Conservation (phyloP, 805 yeast species). For the Metschnikowia dekortorum region DNA sequence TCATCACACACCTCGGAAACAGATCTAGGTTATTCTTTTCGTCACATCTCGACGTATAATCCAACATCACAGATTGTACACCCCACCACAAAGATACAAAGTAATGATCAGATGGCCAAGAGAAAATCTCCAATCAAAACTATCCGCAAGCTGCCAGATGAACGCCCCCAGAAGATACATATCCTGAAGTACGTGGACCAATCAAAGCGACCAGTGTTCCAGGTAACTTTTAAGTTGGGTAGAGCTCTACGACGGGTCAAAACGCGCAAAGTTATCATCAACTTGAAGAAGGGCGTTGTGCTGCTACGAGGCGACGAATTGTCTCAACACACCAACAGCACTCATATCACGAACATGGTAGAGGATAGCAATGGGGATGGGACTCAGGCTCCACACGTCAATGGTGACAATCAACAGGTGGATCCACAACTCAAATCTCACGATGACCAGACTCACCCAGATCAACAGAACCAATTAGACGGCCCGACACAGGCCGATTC, state of each 20-base stretch:
- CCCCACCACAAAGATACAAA: not conserved
- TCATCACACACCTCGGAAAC: not conserved
- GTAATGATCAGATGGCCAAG: slow-evolving; percentile 1
- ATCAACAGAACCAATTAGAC: not conserved
- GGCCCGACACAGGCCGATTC: not conserved
- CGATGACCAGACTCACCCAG: not conserved
- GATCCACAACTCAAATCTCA: not conserved
- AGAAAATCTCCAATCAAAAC: not conserved
- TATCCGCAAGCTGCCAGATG: not conserved
- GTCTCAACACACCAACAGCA: not conserved
- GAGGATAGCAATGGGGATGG: not conserved
- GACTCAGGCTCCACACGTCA: not conserved
- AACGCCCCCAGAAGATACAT: not conserved
- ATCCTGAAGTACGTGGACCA: not conserved
- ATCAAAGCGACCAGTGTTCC: not conserved
- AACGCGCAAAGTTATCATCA: not conserved
- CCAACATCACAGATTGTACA: not conserved
- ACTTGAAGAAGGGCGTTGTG: not conserved
- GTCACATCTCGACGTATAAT: not conserved
- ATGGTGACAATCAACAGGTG: not conserved
- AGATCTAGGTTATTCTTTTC: not conserved
- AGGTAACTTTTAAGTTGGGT: not conserved
- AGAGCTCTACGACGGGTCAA: slow-evolving; percentile 6
- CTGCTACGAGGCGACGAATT: not conserved
- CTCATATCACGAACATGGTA: not conserved